phyloP scores from a whole-genome alignment of 2,329 filamentous ascomycete genomes.

The Alternaria angustiovoidea region DNA sequence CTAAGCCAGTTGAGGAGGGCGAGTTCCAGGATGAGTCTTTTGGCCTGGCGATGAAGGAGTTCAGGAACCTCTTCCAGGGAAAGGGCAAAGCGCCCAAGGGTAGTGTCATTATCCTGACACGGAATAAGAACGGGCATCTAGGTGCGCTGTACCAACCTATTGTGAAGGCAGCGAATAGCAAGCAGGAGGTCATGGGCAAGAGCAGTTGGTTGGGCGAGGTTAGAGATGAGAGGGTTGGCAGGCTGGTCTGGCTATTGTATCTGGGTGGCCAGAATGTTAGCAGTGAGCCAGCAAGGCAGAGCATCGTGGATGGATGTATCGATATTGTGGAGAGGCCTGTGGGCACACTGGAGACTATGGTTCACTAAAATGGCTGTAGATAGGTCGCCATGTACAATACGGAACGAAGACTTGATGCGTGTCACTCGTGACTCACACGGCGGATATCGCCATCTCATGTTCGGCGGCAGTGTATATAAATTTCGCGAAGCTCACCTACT shows the following conservation, averaged over 20 bases:
- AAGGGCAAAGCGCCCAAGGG: conserved; percentile 80
- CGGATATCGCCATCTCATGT: neutral
- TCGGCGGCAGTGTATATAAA: neutral
- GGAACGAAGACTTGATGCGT: neutral
- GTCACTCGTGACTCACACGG: neutral
- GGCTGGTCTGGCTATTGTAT: conserved; percentile 89
- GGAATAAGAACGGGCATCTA: conserved; percentile 70
- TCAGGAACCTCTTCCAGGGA: conserved; percentile 83
- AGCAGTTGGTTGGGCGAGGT: conserved; percentile 73
- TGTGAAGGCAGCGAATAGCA: conserved; percentile 31
- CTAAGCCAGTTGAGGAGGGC: conserved; percentile 43
- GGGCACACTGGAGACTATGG: conserved; percentile 84
- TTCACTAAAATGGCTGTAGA: conserved; percentile 48
- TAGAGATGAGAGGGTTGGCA: conserved; percentile 78
- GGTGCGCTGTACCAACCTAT: conserved; percentile 49
- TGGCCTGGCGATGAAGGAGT: conserved; percentile 75
- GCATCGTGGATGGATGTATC: conserved; percentile 86
- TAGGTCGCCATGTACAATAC: neutral
- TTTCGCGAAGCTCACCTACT: neutral
- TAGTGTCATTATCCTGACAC: conserved; percentile 75
- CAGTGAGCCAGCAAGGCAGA: conserved; percentile 80
- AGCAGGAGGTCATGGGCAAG: conserved; percentile 53
- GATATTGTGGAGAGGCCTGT: conserved; percentile 87
- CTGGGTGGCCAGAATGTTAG: conserved; percentile 86
- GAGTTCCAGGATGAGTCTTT: conserved; percentile 78